Evolutionary conservation across 2,329 filamentous ascomycete genomes (phyloP), one percentile per base, ranked within the genome.

Genomic region (Colletotrichum musicola): DNA sequence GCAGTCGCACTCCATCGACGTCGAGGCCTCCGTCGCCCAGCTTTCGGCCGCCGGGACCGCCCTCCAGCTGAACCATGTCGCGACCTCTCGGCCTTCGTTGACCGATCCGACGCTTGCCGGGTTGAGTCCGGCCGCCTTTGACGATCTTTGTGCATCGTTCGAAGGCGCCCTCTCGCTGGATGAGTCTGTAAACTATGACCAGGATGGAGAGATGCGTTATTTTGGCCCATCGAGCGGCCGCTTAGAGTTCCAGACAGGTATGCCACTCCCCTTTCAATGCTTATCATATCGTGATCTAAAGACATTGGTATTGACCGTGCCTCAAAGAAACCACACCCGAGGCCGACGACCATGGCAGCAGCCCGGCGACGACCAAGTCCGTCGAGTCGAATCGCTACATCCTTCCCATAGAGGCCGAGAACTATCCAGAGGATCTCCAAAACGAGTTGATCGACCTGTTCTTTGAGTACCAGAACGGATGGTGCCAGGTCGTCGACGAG

Each of bases 381-480:
- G n/a, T 49, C 14, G 69, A 55, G 22, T 60, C 27, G n/a, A 68
- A 64, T 30, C 53, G 46, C 22, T 71, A 46, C 30, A 72, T 62
- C n/a, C 68, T 55, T 4, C 69, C 57, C 3, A 25, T 61, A 18
- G 57, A 64, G 27, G 44, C 18, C 7, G 66, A 58, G 18, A 49
- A 62, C n/a, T 70, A 68, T 1, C 49, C 69, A 5, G 71, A 73
- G 13, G 72, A 75, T 9, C 70, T 80, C 0, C 71, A 75, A 53
- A 70, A 73, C 13, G 73, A 80, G 42, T 61, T 77, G 9, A 74
- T 81, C 9, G 74, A 78, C 27, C 57, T 79, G 1, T 81, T 79
- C 58, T 81, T 81, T 51, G 69, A 71, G 12, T 81, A 79, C 75
- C 77, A 81, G 22, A 75, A 78, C 13, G 78, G 79, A 0, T 80